Base-by-base conservation (phyloP, 2,329 filamentous ascomycete genomes). In the Aureobasidium melanogenum region DNA sequence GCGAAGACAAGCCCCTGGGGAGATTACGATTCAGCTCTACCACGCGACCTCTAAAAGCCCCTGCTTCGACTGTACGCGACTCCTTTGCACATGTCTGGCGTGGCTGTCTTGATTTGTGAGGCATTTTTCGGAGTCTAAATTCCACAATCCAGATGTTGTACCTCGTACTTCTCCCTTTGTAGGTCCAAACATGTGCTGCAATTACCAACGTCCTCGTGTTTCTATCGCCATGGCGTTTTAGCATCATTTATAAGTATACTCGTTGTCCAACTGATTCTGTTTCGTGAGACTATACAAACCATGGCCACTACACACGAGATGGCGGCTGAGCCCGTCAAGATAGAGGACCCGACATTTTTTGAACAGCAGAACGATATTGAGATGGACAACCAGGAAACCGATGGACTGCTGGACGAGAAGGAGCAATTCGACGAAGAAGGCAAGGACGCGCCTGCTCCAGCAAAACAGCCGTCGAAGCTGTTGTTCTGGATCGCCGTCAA, bases 401-500 rank as follows among this genome's bases (percentile, higher is more conserved):
- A 50, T 28, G 41, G n/a, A 7, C 26, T 50, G 24, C 26, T 58
- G 6, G 15, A 50, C 5, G 44, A 60, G 36, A 50, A 60, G 7
- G n/a, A 51, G 1, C n/a, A 22, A 5, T n/a, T 43, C 7, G 56
- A 60, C 26, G 56, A 60, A 34, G 56, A 60, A 43, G 38, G 46
- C 36, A 12, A 14, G 24, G n/a, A 50, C 9, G 17, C n/a, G 3
- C 36, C 46, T 24, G 22, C 36, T 7, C 46, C 56, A 34, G 32
- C 26, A 10, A 60, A 60, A 14, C 22, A 8, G 17, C 36, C 56
- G 32, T 50, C 47, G 24, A 52, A 54, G 22, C 19, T 64, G 8
- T 5, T 61, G 12, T 48, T 61, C 46, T 64, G 63, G 63, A 61
- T 64, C 14, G 57, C 56, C 6, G 24, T 63, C 26, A 64, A 64